phyloP scores from a whole-genome alignment of 768 basidiomycete species.

The Termitomyces sp. region DNA sequence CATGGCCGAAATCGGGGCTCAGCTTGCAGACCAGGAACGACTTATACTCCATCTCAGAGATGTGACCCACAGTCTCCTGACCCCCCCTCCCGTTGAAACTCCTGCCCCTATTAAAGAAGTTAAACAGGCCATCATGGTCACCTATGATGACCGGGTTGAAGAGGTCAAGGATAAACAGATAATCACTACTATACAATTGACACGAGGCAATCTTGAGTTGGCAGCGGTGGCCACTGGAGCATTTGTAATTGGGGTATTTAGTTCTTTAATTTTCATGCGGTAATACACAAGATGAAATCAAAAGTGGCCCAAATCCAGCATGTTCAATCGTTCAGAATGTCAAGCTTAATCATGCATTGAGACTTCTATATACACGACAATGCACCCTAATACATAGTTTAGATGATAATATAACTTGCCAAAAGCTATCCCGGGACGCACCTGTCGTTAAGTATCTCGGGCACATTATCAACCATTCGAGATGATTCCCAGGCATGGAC shows the following conservation, averaged over 20 bases:
- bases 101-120: background rate
- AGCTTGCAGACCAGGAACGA: slow-evolving; percentile 40
- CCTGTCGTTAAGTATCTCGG: slow-evolving; percentile 49
- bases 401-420: background rate
- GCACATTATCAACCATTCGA: slow-evolving; percentile 32
- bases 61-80: slow-evolving; percentile 6
- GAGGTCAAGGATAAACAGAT: slow-evolving; percentile 6
- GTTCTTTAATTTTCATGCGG: slow-evolving; percentile 24
- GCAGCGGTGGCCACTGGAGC: slow-evolving; percentile 30
- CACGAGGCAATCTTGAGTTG: slow-evolving; percentile 11
- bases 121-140: slow-evolving; percentile 1
- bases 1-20: slow-evolving; percentile 41
- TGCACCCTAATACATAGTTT: slow-evolving; percentile 37
- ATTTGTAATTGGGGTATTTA: slow-evolving; percentile 29
- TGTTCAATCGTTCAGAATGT: background rate
- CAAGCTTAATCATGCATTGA: slow-evolving; percentile 23
- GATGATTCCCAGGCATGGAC: slow-evolving; percentile 40
- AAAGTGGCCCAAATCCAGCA: background rate
- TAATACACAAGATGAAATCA: slow-evolving; percentile 13
- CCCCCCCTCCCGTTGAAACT: background rate
- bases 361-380: slow-evolving; percentile 47
- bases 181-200: slow-evolving; percentile 5
- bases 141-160: slow-evolving; percentile 3
- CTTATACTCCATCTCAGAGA: slow-evolving; percentile 13
- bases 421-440: slow-evolving; percentile 10